A percentile compares a stretch with the other conserved stretches of the same genome.
These are phyloP conservation scores for Ulmus americana DNA, from an alignment of 331 rosid species.

Conservation along the genomic window DNA sequence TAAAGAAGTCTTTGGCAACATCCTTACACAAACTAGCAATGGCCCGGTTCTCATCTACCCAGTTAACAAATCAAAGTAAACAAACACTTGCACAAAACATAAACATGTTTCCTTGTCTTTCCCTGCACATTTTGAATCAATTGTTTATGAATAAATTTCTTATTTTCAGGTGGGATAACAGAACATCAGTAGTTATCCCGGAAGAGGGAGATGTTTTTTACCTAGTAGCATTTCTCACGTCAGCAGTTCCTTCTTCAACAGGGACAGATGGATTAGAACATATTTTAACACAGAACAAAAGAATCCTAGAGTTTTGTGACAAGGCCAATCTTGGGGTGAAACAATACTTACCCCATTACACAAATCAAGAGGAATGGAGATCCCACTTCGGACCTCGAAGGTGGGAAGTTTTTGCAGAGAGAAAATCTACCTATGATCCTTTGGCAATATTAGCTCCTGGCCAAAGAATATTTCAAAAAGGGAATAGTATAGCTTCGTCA, in stretches of 20 bases:
- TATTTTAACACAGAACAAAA: slow-evolving; percentile 68
- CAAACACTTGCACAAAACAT: neutral
- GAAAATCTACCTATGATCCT: slow-evolving; percentile 83
- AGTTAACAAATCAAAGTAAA: slow-evolving; percentile 87
- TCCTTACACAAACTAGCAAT: slow-evolving; percentile 80
- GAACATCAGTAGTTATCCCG: slow-evolving; percentile 67
- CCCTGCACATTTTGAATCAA: slow-evolving; percentile 7
- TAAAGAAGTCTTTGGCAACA: slow-evolving; percentile 66
- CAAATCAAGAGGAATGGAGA: slow-evolving; percentile 62
- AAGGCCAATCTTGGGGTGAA: slow-evolving; percentile 59
- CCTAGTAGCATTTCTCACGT: slow-evolving; percentile 76
- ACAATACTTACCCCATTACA: slow-evolving; percentile 81
- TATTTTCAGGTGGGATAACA: slow-evolving; percentile 84
- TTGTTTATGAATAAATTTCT: slow-evolving; percentile 19
- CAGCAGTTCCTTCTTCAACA: slow-evolving; percentile 72
- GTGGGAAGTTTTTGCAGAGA: slow-evolving; percentile 62
- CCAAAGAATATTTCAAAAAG: slow-evolving; percentile 82
- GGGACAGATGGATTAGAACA: slow-evolving; percentile 70
- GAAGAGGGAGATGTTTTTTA: slow-evolving; percentile 74
- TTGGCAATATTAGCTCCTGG: slow-evolving; percentile 91
- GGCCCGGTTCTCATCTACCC: slow-evolving; percentile 96
- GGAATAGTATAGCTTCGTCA: slow-evolving; percentile 31
- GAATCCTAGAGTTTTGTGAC: slow-evolving; percentile 76
- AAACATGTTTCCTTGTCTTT: slow-evolving; percentile 2
- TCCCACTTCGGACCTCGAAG: slow-evolving; percentile 66